Evolutionary conservation across 306 rosid species (phyloP).

Genomic region (Pyrus betulifolia): DNA sequence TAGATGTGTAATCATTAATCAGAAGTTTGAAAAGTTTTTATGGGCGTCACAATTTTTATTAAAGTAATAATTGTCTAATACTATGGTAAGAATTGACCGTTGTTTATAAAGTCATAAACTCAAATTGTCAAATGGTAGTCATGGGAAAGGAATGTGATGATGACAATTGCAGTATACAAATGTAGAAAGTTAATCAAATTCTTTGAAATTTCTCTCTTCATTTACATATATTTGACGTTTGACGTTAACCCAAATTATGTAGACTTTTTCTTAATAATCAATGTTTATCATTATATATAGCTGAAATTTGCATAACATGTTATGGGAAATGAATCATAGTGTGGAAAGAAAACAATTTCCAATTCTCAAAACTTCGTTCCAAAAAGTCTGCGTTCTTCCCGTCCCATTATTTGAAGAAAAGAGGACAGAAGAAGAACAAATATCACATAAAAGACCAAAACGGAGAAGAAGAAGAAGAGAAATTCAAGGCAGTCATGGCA

Average conservation of each 20-base stretch:
- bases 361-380: not conserved
- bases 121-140: not conserved
- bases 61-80: not conserved
- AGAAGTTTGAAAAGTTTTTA: too few relatives aligned
- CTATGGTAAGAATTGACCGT: not conserved
- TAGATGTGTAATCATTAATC: too few relatives aligned
- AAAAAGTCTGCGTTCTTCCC: not conserved
- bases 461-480: not conserved
- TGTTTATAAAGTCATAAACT: not conserved
- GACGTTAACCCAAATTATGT: not conserved
- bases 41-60: not conserved
- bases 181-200: not conserved
- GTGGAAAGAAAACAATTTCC: not conserved
- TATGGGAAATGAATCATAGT: not conserved
- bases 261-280: not conserved
- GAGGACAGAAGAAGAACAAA: not conserved
- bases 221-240: not conserved
- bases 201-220: not conserved
- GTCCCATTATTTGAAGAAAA: not conserved
- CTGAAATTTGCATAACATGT: not conserved
- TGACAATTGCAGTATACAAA: not conserved
- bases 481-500: not conserved
- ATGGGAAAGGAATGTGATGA: not conserved
- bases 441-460: not conserved
- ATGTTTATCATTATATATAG: not conserved